These are phyloP conservation scores for Pinus taeda DNA, from an alignment of 75 land plant genomes.

Conservation along the genomic window DNA sequence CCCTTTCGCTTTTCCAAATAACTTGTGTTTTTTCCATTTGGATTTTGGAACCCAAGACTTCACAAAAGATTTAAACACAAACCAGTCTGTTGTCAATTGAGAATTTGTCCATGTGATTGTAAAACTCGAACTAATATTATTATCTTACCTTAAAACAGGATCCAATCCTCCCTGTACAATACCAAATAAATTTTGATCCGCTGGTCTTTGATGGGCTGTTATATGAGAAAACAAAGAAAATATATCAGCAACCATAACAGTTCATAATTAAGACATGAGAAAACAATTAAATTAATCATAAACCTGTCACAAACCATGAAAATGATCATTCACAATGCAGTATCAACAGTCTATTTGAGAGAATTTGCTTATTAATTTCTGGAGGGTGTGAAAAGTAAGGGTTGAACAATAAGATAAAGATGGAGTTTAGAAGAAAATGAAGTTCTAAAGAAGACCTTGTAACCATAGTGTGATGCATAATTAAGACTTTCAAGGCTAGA, in stretches of 20 bases:
- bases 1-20: no score
- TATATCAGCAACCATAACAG: constrained; percentile 5
- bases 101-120: neutral
- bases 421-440: neutral
- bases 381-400: neutral
- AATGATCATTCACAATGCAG: neutral
- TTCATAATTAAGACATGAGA: constrained; percentile 3
- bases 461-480: no score
- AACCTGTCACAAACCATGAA: neutral
- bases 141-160: constrained; percentile 79
- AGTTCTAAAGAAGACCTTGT: neutral
- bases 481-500: no score
- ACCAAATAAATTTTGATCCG: constrained; percentile 92
- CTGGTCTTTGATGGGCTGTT: constrained; percentile 87
- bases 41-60: neutral
- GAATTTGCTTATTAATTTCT: neutral
- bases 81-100: neutral
- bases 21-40: no score
- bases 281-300: neutral
- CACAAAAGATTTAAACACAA: neutral
- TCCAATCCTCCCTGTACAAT: constrained; percentile 99
- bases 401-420: neutral
- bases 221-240: constrained; percentile 5
- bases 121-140: neutral
- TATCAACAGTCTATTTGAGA: neutral